Evolutionary conservation across 495 filamentous ascomycete genomes (phyloP).

Genomic region (Trichoderma virens): DNA sequence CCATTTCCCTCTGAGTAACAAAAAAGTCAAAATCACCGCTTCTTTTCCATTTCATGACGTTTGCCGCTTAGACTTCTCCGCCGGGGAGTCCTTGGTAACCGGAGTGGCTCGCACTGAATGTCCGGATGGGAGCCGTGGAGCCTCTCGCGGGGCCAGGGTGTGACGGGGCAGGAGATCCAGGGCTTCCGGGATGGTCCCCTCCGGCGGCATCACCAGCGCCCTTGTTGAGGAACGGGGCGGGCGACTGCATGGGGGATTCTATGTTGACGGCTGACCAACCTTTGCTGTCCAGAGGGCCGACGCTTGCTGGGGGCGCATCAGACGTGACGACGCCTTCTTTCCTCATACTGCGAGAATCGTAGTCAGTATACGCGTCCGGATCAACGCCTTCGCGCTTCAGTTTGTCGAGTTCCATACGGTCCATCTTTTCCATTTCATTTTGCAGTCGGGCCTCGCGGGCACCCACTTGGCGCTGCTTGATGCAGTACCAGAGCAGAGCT

Average conservation of each 20-base stretch:
- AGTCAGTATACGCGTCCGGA: conserved; percentile 34
- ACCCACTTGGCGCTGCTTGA: conserved; percentile 38
- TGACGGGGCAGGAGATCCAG: background rate
- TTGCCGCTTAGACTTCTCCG: background rate
- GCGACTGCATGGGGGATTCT: background rate
- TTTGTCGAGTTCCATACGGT: conserved; percentile 57
- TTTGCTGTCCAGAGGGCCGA: conserved; percentile 2
- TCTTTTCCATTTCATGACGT: background rate
- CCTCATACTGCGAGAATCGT: conserved; percentile 19
- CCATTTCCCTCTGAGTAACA: background rate
- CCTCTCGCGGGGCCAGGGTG: background rate
- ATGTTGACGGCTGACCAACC: conserved; percentile 1
- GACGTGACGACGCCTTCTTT: conserved; percentile 3
- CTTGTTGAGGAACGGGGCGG: conserved; percentile 1
- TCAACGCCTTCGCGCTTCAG: conserved; percentile 39
- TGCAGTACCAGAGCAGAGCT: conserved; percentile 34
- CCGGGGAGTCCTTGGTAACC: background rate
- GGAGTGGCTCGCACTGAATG: background rate
- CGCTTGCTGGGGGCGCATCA: background rate
- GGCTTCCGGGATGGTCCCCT: background rate
- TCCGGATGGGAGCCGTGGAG: conserved; percentile 3
- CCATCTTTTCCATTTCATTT: conserved; percentile 46
- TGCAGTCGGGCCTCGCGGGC: conserved; percentile 52
- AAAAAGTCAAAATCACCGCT: background rate
- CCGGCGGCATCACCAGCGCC: background rate